phyloP scores from a whole-genome alignment of 2,329 filamentous ascomycete species.

The Aspergillus phoenicis region DNA sequence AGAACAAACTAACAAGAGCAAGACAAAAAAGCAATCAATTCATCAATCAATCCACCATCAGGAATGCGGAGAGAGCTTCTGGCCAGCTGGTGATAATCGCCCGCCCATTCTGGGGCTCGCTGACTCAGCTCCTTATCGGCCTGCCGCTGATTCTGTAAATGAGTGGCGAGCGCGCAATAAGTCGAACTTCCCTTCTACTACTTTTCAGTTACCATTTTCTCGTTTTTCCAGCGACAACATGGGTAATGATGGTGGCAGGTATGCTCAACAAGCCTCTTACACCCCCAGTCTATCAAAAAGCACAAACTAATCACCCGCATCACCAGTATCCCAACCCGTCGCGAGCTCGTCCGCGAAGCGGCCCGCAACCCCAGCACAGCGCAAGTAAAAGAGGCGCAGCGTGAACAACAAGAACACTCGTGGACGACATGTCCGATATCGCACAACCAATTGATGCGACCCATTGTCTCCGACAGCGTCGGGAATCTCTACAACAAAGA shows the following conservation, averaged over 20 bases:
- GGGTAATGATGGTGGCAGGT: constrained; percentile 95
- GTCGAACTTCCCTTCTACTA: neutral
- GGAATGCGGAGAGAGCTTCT: constrained; percentile 40
- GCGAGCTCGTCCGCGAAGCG: constrained; percentile 93
- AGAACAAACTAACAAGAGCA: neutral
- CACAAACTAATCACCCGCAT: constrained; percentile 7
- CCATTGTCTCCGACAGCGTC: constrained; percentile 79
- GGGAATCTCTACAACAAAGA: constrained; percentile 96
- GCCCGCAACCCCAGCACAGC: constrained; percentile 79
- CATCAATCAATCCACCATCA: constrained; percentile 3
- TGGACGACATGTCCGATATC: constrained; percentile 91
- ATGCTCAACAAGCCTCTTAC: constrained; percentile 17
- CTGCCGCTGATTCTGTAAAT: neutral
- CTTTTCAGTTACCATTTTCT: no score
- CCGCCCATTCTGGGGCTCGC: constrained; percentile 28
- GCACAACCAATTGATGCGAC: constrained; percentile 69
- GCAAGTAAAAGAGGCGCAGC: constrained; percentile 84
- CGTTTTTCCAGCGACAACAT: constrained; percentile 52
- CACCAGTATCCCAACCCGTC: constrained; percentile 80
- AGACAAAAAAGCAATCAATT: constrained; percentile 4
- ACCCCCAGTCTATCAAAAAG: neutral
- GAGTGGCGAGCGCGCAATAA: constrained; percentile 3
- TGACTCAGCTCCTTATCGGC: constrained; percentile 35
- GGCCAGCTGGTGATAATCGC: constrained; percentile 41
- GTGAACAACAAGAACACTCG: constrained; percentile 80